A percentile compares a stretch with the other conserved stretches of the same genome.
Conservation (phyloP, 306 rosid genomes). For the Sophora flavescens region DNA sequence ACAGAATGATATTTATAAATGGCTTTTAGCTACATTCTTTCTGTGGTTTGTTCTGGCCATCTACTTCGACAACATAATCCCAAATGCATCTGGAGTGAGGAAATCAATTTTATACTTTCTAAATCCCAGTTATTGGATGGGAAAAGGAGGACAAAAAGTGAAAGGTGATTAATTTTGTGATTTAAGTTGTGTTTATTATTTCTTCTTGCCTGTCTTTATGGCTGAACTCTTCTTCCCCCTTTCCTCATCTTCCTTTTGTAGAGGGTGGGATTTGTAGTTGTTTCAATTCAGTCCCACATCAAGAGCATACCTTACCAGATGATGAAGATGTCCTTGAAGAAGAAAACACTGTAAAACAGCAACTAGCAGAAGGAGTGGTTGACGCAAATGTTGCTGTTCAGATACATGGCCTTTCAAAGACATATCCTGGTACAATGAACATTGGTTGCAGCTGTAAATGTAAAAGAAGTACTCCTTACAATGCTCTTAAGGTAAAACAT, state of each 20-base stretch:
- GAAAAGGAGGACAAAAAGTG: slow-evolving; percentile 77
- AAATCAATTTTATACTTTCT: slow-evolving; percentile 78
- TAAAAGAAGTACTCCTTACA: slow-evolving; percentile 63
- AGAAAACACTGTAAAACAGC: slow-evolving; percentile 72
- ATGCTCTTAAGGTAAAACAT: slow-evolving; percentile 77
- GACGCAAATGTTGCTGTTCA: slow-evolving; percentile 80
- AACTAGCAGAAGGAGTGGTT: slow-evolving; percentile 52
- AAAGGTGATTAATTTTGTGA: slow-evolving; percentile 58
- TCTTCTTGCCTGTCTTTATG: slow-evolving; percentile 34
- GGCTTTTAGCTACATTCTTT: slow-evolving; percentile 76
- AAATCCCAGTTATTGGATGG: slow-evolving; percentile 77
- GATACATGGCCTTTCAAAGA: slow-evolving; percentile 80
- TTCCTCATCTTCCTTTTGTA: slow-evolving; percentile 40
- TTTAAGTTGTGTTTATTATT: slow-evolving; percentile 32
- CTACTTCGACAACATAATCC: slow-evolving; percentile 88
- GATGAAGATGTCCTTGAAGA: slow-evolving; percentile 92
- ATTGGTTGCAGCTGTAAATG: slow-evolving; percentile 69
- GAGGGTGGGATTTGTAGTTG: slow-evolving; percentile 90
- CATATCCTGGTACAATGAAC: slow-evolving; percentile 68
- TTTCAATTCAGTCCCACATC: slow-evolving; percentile 55
- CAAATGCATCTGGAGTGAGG: slow-evolving; percentile 88
- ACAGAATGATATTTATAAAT: slow-evolving; percentile 75
- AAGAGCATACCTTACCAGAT: slow-evolving; percentile 65
- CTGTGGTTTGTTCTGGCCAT: slow-evolving; percentile 86
- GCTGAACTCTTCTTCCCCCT: slow-evolving; percentile 32